These are phyloP conservation scores for Penicillium flavigenum DNA, from an alignment of 495 filamentous ascomycete species.

Conservation along the genomic window DNA sequence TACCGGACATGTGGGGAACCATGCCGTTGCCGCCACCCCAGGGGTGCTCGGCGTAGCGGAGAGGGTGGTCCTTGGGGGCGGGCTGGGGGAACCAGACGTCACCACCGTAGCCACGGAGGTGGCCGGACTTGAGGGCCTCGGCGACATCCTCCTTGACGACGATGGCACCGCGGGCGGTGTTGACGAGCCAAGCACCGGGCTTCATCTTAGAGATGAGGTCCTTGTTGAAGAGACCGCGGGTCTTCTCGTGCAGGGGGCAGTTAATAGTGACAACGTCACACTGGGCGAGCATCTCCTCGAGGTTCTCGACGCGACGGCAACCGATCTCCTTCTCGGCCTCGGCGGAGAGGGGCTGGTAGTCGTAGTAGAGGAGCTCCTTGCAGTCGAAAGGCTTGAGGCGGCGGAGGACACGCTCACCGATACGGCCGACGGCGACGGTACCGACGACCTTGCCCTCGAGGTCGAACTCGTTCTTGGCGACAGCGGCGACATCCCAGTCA, in stretches of 20 bases:
- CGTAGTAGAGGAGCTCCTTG: slow-evolving; percentile 99
- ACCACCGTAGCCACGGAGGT: slow-evolving; percentile 95
- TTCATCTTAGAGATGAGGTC: slow-evolving; percentile 99
- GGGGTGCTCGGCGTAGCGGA: slow-evolving; percentile 89
- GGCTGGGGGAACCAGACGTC: slow-evolving; percentile 95
- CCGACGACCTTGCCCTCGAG: slow-evolving; percentile 97
- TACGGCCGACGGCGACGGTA: slow-evolving; percentile 95
- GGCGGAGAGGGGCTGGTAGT: slow-evolving; percentile 89
- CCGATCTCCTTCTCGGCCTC: slow-evolving; percentile 97
- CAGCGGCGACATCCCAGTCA: slow-evolving; percentile 93
- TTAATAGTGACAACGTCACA: slow-evolving; percentile 99
- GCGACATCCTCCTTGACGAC: slow-evolving; percentile 99
- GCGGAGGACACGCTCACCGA: slow-evolving; percentile 95
- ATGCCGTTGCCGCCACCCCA: slow-evolving; percentile 97
- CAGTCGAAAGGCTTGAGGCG: slow-evolving; percentile 96
- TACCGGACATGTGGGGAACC: slow-evolving; percentile 98
- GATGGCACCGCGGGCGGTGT: slow-evolving; percentile 97
- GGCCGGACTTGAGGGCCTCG: slow-evolving; percentile 85
- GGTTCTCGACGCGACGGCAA: slow-evolving; percentile 77
- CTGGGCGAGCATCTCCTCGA: slow-evolving; percentile 94
- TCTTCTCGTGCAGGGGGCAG: slow-evolving; percentile 98
- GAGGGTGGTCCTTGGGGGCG: slow-evolving; percentile 88
- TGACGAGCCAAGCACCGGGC: slow-evolving; percentile 93
- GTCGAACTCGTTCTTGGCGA: slow-evolving; percentile 97
- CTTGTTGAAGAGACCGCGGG: slow-evolving; percentile 95